phyloP scores from a whole-genome alignment of 345 rosid species.

The Lenwebbia sp. region DNA sequence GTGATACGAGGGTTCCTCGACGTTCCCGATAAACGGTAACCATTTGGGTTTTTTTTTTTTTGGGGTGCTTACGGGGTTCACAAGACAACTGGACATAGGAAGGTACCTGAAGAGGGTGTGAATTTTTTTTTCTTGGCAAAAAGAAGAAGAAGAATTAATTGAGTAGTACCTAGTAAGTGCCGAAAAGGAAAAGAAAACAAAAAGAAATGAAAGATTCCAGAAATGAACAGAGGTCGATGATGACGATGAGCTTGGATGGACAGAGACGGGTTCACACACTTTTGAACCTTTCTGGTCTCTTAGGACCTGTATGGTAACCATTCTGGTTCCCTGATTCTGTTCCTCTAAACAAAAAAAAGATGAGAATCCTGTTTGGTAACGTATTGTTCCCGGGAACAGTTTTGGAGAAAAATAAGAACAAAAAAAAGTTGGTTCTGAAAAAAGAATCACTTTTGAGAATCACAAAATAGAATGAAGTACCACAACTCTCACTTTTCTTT shows the following conservation, averaged over 20 bases:
- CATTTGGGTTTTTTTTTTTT: neutral
- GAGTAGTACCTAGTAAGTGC: neutral
- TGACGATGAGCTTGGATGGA: neutral
- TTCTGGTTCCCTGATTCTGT: too few species aligned
- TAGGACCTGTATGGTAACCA: too few species aligned
- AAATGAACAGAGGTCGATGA: neutral
- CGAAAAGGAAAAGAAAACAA: neutral
- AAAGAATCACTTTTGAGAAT: too few species aligned
- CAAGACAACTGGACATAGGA: neutral
- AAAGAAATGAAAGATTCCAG: neutral
- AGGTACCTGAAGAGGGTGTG: neutral
- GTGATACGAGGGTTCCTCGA: too few species aligned
- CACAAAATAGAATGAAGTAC: too few species aligned
- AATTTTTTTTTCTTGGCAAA: neutral
- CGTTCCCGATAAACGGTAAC: accelerated
- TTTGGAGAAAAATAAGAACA: too few species aligned
- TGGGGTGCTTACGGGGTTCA: neutral
- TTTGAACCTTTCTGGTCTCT: neutral
- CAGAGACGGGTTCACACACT: neutral
- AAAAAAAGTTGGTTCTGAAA: too few species aligned
- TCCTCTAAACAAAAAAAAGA: too few species aligned
- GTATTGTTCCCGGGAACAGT: too few species aligned
- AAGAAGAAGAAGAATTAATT: neutral
- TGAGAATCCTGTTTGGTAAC: too few species aligned
- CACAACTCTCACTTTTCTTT: too few species aligned